phyloP scores from a whole-genome alignment of 2,329 filamentous ascomycete species.

The Pezicula rhizophila region DNA sequence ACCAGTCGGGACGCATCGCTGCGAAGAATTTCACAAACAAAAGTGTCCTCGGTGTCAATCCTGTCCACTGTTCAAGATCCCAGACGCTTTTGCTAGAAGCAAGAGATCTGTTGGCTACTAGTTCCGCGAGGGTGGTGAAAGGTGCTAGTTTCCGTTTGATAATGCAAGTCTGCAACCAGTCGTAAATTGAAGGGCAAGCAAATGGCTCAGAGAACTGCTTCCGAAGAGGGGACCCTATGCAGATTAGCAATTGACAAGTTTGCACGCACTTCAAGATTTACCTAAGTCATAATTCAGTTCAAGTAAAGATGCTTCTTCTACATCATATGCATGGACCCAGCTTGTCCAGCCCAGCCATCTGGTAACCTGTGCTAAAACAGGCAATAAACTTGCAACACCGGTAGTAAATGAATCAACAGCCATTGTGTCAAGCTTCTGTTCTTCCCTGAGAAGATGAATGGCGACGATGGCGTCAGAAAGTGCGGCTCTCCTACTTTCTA shows the following conservation, averaged over 20 bases:
- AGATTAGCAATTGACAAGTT: slow-evolving; percentile 2
- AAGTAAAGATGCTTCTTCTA: slow-evolving; percentile 49
- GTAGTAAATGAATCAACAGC: slow-evolving; percentile 40
- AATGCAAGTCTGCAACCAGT: slow-evolving; percentile 41
- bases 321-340: slow-evolving; percentile 56
- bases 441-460: slow-evolving; percentile 83
- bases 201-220: slow-evolving; percentile 41
- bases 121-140: slow-evolving; percentile 45
- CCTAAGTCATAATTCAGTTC: slow-evolving; percentile 51
- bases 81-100: slow-evolving; percentile 9
- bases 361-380: slow-evolving; percentile 73
- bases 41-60: slow-evolving; percentile 56
- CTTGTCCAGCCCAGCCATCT: slow-evolving; percentile 71
- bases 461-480: slow-evolving; percentile 65
- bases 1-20: slow-evolving; percentile 44
- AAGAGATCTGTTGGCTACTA: slow-evolving; percentile 30
- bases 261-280: slow-evolving; percentile 13
- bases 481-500: slow-evolving; percentile 52
- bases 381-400: slow-evolving; percentile 51
- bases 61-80: slow-evolving; percentile 18
- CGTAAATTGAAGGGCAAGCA: slow-evolving; percentile 52
- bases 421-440: slow-evolving; percentile 71
- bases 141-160: slow-evolving; percentile 25
- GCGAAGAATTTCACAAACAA: slow-evolving; percentile 65
- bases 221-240: slow-evolving; percentile 11